phyloP scores from a whole-genome alignment of 176 grass and related monocot genomes.

The Guadua angustifolia region DNA sequence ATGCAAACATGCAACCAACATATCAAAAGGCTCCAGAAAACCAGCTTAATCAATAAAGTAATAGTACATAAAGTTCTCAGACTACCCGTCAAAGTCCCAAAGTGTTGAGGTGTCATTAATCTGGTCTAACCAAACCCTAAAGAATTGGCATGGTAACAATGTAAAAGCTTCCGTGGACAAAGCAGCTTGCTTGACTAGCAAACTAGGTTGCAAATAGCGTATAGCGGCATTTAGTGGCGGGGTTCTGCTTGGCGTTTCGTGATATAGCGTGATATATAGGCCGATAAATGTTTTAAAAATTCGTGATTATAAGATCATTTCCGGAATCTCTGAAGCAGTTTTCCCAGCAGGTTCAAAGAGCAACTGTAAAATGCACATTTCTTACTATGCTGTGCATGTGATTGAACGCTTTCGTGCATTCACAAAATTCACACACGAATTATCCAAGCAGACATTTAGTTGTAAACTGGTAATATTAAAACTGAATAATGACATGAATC shows the following conservation, averaged over 20 bases:
- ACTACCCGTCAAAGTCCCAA: not conserved
- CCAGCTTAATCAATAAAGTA: not conserved
- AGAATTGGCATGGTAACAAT: not conserved
- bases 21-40: not conserved
- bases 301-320: no score
- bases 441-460: not conserved
- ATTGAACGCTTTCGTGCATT: not conserved
- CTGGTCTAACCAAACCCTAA: conserved; percentile 17
- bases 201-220: not conserved
- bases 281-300: no score
- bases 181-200: not conserved
- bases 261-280: no score
- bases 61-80: not conserved
- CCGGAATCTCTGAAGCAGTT: not conserved
- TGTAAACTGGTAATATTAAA: not conserved
- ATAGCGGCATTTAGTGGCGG: no score
- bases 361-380: not conserved
- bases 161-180: conserved; percentile 11
- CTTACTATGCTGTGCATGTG: not conserved
- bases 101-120: not conserved
- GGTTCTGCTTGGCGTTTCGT: no score
- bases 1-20: not conserved
- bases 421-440: conserved; percentile 8
- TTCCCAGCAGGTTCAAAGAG: not conserved
- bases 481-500: not conserved